Conservation (phyloP, 768 basidiomycete species). For the Paxillus rubicundulus region DNA sequence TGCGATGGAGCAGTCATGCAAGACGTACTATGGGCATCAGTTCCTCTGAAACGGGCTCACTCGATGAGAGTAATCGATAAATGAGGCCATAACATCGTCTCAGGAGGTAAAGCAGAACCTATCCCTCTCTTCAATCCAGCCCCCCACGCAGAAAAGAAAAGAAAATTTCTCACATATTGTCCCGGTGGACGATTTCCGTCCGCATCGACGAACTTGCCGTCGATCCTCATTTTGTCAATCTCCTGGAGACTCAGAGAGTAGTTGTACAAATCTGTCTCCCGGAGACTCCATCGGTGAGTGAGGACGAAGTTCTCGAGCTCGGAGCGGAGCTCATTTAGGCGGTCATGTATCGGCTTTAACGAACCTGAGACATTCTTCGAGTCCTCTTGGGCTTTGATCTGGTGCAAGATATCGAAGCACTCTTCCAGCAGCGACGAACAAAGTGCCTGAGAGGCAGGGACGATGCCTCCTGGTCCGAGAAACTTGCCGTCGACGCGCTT, state of each 20-base stretch:
- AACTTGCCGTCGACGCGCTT: conserved; percentile 97
- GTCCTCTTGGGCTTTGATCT: conserved; percentile 92
- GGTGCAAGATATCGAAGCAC: conserved; percentile 93
- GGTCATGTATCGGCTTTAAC: conserved; percentile 90
- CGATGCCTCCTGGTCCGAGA: conserved; percentile 83
- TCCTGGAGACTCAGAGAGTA: conserved; percentile 92
- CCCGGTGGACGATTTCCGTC: conserved; percentile 91
- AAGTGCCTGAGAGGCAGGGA: conserved; percentile 89
- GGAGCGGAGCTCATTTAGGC: conserved; percentile 77
- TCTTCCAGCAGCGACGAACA: conserved; percentile 93
- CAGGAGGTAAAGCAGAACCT: conserved; percentile 92
- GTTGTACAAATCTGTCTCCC: conserved; percentile 93
- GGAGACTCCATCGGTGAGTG: conserved; percentile 95
- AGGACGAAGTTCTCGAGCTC: conserved; percentile 90
- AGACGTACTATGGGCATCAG: conserved; percentile 86
- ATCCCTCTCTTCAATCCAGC: neutral
- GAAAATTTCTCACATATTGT: conserved; percentile 73
- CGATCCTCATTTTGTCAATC: conserved; percentile 95
- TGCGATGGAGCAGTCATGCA: neutral
- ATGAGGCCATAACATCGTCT: conserved; percentile 95
- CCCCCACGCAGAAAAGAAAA: neutral
- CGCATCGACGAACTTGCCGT: conserved; percentile 94
- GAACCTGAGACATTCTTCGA: conserved; percentile 82
- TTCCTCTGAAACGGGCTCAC: conserved; percentile 97
- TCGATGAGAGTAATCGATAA: conserved; percentile 88